A percentile compares a stretch with the other conserved stretches of the same genome.
phyloP scores from a whole-genome alignment of 805 yeast genomes.

The Yarrowia sp. region DNA sequence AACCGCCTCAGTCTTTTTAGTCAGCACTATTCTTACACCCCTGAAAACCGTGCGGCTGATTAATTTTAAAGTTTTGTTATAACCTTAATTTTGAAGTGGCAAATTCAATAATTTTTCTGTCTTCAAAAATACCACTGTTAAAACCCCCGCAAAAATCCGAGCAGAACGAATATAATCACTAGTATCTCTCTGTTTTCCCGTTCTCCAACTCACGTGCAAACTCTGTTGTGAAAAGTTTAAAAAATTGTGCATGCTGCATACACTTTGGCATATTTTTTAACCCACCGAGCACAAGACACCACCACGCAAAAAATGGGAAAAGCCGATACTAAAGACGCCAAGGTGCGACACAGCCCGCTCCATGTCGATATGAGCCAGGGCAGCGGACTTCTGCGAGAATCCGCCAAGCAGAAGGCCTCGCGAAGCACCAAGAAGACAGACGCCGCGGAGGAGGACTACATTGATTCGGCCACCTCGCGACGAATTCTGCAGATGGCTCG shows the following conservation, averaged over 20 bases:
- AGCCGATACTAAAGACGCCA: slow-evolving; percentile 39
- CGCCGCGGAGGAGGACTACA: slow-evolving; percentile 54
- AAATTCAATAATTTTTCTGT: too few relatives aligned
- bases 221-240: background rate
- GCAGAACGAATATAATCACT: background rate
- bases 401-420: slow-evolving; percentile 39
- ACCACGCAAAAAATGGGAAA: slow-evolving; percentile 11
- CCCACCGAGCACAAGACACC: background rate
- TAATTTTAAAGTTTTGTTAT: too few relatives aligned
- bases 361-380: slow-evolving; percentile 73
- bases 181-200: too few relatives aligned
- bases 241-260: slow-evolving; percentile 25
- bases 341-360: slow-evolving; percentile 75
- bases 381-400: slow-evolving; percentile 64
- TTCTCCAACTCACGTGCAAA: background rate
- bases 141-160: background rate
- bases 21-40: too few relatives aligned
- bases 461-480: slow-evolving; percentile 81
- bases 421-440: slow-evolving; percentile 34
- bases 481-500: slow-evolving; percentile 85
- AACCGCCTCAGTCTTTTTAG: too few relatives aligned
- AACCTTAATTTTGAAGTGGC: too few relatives aligned
- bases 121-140: background rate
- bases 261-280: slow-evolving; percentile 8
- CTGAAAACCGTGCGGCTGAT: background rate